Percentiles rank a stretch among this genome's conserved stretches.
Conservation (phyloP, 1,284 basidiomycete species). For the Gymnopus androsaceus region DNA sequence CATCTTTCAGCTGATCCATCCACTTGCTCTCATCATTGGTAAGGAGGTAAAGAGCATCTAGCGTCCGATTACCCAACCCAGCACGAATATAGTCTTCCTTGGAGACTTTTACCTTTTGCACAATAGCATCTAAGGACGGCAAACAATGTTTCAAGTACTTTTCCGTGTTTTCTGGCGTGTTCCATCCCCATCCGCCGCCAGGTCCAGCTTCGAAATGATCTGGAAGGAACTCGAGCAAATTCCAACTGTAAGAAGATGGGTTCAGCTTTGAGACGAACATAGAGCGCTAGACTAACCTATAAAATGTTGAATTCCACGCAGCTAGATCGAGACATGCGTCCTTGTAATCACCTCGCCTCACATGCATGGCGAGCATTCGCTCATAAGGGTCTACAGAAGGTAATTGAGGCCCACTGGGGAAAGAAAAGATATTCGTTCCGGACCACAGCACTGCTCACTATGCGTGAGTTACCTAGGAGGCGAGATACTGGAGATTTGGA, state of each 20-base stretch:
- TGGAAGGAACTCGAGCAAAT: slow-evolving; percentile 49
- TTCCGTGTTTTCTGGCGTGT: slow-evolving; percentile 41
- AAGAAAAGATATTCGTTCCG: slow-evolving; percentile 42
- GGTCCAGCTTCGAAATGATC: slow-evolving; percentile 49
- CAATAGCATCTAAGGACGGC: slow-evolving; percentile 36
- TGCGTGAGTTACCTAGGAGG: slow-evolving; percentile 39
- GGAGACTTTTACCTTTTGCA: slow-evolving; percentile 20
- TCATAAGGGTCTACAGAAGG: slow-evolving; percentile 36
- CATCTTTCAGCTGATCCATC: slow-evolving; percentile 35
- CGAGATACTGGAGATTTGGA: slow-evolving; percentile 41
- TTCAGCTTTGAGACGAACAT: too few relatives aligned
- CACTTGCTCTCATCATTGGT: slow-evolving; percentile 43
- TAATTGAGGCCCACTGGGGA: slow-evolving; percentile 33
- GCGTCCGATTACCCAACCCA: slow-evolving; percentile 20
- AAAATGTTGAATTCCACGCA: slow-evolving; percentile 50
- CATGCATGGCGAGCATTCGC: slow-evolving; percentile 51
- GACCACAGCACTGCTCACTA: slow-evolving; percentile 41
- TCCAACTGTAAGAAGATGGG: too few relatives aligned
- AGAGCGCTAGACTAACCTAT: too few relatives aligned
- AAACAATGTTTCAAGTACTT: slow-evolving; percentile 50
- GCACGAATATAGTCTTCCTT: slow-evolving; percentile 23
- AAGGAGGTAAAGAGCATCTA: slow-evolving; percentile 42
- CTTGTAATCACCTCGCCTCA: slow-evolving; percentile 59
- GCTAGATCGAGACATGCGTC: slow-evolving; percentile 50
- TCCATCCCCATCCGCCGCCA: slow-evolving; percentile 30